Conservation (phyloP, 805 yeast species). For the Danielia reshetovae region DNA sequence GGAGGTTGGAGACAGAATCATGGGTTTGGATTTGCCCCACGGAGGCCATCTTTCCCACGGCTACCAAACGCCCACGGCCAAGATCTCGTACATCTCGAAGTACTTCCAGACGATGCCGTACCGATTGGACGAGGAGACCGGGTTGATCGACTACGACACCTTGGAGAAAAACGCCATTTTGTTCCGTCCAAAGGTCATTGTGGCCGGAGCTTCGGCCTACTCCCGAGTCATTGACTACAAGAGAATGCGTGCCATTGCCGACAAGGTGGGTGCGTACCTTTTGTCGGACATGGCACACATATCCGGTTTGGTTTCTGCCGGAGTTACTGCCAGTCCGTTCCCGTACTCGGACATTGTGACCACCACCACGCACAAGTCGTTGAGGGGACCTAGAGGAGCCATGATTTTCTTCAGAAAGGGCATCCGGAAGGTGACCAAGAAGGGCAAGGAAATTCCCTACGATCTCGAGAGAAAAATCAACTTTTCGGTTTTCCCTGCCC, state of each 20-base stretch:
- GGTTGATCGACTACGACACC: constrained; percentile 86
- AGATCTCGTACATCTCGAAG: constrained; percentile 87
- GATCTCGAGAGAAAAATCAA: constrained; percentile 90
- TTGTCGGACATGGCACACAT: constrained; percentile 97
- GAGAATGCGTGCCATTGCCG: constrained; percentile 87
- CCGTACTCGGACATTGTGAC: constrained; percentile 93
- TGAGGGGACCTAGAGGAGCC: constrained; percentile 99
- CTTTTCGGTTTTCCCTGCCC: constrained; percentile 98
- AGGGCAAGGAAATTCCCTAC: constrained; percentile 79
- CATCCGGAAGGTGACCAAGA: constrained; percentile 74
- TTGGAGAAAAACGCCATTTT: constrained; percentile 76
- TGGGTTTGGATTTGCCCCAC: constrained; percentile 97
- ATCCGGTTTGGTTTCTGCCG: constrained; percentile 93
- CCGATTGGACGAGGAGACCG: constrained; percentile 81
- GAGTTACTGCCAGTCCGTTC: constrained; percentile 90
- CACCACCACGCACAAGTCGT: constrained; percentile 95
- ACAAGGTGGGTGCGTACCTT: constrained; percentile 88
- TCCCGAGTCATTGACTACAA: constrained; percentile 86
- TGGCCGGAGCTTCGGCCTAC: constrained; percentile 97
- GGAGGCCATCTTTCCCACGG: constrained; percentile 99
- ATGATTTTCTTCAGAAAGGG: constrained; percentile 97
- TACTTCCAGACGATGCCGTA: constrained; percentile 98
- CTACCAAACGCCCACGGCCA: constrained; percentile 84
- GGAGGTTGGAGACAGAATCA: constrained; percentile 86
- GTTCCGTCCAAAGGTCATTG: constrained; percentile 91